phyloP scores from a whole-genome alignment of 169 alveolate species.

The Cystoisospora suis region DNA sequence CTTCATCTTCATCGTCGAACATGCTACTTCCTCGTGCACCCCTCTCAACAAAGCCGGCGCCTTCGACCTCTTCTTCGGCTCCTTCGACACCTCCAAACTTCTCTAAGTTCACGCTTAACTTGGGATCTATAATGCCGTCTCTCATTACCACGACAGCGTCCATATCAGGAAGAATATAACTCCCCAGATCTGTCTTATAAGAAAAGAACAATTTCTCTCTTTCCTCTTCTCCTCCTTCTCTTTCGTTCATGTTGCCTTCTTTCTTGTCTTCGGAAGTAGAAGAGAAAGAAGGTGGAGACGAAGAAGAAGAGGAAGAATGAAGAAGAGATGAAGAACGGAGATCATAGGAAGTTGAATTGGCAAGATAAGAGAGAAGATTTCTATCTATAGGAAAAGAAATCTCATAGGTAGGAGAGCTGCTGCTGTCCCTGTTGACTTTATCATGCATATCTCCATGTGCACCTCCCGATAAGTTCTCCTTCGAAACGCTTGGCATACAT shows the following conservation, averaged over 20 bases:
- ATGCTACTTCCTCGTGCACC: neutral
- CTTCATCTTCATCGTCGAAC: neutral
- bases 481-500: too few relatives aligned
- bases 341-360: neutral
- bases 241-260: neutral
- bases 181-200: slow-evolving; percentile 29
- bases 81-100: slow-evolving; percentile 10
- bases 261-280: too few relatives aligned
- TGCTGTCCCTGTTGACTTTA: too few relatives aligned
- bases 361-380: neutral
- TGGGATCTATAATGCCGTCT: slow-evolving; percentile 57
- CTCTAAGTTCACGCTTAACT: slow-evolving; percentile 12
- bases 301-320: neutral
- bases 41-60: slow-evolving; percentile 35
- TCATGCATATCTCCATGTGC: too few relatives aligned
- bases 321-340: neutral
- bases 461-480: too few relatives aligned
- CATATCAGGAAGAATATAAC: slow-evolving; percentile 19
- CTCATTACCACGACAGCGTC: slow-evolving; percentile 57
- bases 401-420: too few relatives aligned
- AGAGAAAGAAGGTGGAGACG: neutral
- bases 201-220: neutral
- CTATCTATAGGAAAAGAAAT: too few relatives aligned
- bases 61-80: slow-evolving; percentile 44
- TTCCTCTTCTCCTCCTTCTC: neutral